A percentile compares a stretch with the other conserved stretches of the same genome.
These are phyloP conservation scores for Alternaria sp. DNA, from an alignment of 2,329 filamentous ascomycete species.

Conservation along the genomic window DNA sequence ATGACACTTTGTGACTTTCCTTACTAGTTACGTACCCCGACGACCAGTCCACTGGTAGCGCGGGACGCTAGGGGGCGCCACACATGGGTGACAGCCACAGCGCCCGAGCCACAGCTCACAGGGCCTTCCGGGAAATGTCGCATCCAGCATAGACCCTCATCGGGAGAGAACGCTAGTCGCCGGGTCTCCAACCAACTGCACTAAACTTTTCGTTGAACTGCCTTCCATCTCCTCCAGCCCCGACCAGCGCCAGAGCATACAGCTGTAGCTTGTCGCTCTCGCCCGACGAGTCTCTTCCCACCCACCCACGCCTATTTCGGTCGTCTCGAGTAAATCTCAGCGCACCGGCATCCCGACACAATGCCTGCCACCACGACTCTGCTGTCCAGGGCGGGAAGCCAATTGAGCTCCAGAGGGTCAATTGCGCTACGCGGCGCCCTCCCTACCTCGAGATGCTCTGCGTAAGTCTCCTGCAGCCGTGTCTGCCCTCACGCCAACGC, in stretches of 20 bases:
- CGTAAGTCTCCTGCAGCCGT: slow-evolving; percentile 46
- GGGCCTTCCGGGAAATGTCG: slow-evolving; percentile 15
- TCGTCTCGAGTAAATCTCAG: slow-evolving; percentile 33
- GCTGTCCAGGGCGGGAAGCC: slow-evolving; percentile 56
- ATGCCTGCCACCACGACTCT: slow-evolving; percentile 64
- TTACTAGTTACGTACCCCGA: slow-evolving; percentile 32
- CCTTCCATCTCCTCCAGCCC: slow-evolving; percentile 30
- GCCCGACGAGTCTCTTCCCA: slow-evolving; percentile 4
- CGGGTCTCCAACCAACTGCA: slow-evolving; percentile 33
- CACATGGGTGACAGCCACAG: slow-evolving; percentile 1
- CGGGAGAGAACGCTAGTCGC: slow-evolving; percentile 21
- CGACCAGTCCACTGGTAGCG: slow-evolving; percentile 12
- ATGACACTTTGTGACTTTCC: slow-evolving; percentile 37
- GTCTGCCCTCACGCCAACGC: neutral
- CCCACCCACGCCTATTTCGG: neutral
- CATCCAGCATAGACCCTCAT: slow-evolving; percentile 15
- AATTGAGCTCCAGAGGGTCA: slow-evolving; percentile 53
- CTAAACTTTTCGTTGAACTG: slow-evolving; percentile 45
- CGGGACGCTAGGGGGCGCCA: slow-evolving; percentile 12
- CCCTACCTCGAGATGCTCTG: slow-evolving; percentile 48
- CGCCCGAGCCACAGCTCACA: neutral
- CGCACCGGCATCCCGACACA: slow-evolving; percentile 51
- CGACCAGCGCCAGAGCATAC: slow-evolving; percentile 30
- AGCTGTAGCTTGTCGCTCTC: slow-evolving; percentile 17
- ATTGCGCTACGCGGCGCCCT: slow-evolving; percentile 58